Evolutionary conservation across 805 yeast species (phyloP).

Genomic region (Myxozyma neotropica): DNA sequence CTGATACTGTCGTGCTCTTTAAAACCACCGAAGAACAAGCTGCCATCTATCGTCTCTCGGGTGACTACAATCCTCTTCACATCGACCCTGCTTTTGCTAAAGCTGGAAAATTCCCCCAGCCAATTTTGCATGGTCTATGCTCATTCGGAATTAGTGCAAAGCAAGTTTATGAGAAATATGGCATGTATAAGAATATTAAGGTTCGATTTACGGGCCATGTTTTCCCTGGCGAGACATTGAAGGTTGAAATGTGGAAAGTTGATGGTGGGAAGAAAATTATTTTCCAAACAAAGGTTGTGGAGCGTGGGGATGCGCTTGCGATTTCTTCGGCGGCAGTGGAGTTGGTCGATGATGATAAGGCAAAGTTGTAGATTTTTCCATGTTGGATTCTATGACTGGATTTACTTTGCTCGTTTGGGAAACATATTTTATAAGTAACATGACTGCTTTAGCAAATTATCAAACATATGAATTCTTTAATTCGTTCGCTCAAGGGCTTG

Average conservation of each 20-base stretch:
- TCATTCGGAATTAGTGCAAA: conserved; percentile 82
- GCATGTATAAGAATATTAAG: conserved; percentile 80
- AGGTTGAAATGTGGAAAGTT: conserved; percentile 80
- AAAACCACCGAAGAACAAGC: conserved; percentile 74
- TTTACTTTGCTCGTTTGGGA: no score
- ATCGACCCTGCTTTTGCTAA: conserved; percentile 89
- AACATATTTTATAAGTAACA: no score
- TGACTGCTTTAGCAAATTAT: no score
- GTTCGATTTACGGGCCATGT: conserved; percentile 89
- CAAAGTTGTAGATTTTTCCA: conserved; percentile 17
- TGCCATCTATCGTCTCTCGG: conserved; percentile 85
- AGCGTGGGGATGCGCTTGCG: conserved; percentile 68
- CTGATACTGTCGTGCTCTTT: conserved; percentile 66
- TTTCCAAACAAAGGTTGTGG: conserved; percentile 81
- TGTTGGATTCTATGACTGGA: no score
- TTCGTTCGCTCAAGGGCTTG: conserved; percentile 49
- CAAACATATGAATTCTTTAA: no score
- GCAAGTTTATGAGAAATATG: conserved; percentile 74
- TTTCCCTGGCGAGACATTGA: conserved; percentile 89
- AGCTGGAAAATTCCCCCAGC: conserved; percentile 79
- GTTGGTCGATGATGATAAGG: conserved; percentile 41
- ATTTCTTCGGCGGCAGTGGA: conserved; percentile 87
- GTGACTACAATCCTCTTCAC: conserved; percentile 90
- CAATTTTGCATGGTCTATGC: conserved; percentile 92
- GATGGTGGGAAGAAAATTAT: conserved; percentile 57